Conservation (phyloP, 2,329 filamentous ascomycete species). For the Sporothrix inflata region DNA sequence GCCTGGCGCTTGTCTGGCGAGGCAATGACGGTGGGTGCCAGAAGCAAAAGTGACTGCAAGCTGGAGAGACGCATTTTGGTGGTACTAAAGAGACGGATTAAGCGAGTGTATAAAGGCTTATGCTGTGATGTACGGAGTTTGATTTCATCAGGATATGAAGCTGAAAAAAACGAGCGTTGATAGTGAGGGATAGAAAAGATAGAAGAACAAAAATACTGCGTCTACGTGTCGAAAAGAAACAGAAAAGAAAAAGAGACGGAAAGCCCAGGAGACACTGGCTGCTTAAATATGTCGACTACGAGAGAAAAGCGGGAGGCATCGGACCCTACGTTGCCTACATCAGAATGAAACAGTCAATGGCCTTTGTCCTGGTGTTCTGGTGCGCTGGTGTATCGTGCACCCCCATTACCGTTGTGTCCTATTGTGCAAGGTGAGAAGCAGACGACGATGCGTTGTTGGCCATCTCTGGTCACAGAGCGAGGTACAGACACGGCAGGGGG, state of each 20-base stretch:
- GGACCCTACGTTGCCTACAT: too few species aligned
- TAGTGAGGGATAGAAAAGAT: not conserved
- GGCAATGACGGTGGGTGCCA: not conserved
- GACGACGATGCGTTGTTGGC: not conserved
- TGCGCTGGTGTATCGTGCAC: not conserved
- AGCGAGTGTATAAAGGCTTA: not conserved
- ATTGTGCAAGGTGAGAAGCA: slow-evolving; percentile 5
- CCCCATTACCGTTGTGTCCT: not conserved
- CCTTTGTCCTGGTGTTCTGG: not conserved
- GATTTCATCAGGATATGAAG: not conserved
- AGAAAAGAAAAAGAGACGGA: not conserved
- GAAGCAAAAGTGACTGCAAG: not conserved
- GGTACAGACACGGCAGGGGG: slow-evolving; percentile 20
- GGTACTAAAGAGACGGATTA: not conserved
- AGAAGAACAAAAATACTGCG: not conserved
- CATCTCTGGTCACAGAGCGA: not conserved
- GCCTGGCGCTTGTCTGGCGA: slow-evolving; percentile 1
- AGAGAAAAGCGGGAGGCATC: not conserved
- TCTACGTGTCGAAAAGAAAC: not conserved
- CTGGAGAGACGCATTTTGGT: slow-evolving; percentile 4
- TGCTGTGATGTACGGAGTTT: too few species aligned
- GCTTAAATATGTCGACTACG: slow-evolving; percentile 2
- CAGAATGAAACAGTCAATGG: not conserved
- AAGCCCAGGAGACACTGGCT: not conserved
- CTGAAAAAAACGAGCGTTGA: not conserved